These are phyloP conservation scores for Canariomyces notabilis DNA, from an alignment of 2,329 filamentous ascomycete species.

Conservation along the genomic window DNA sequence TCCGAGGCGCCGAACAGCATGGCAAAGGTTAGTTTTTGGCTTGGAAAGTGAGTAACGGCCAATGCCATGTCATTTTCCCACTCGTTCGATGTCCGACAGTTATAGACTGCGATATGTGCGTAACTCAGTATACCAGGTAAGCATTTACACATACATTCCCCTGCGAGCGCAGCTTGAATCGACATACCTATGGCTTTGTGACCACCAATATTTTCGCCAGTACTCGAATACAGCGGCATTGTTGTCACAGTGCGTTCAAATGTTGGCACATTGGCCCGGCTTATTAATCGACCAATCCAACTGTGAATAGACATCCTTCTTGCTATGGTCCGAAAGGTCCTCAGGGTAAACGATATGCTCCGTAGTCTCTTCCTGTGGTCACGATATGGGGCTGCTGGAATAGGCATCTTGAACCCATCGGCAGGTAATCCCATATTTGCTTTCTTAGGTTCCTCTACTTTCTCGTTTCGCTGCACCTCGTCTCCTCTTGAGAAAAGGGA, in stretches of 20 bases:
- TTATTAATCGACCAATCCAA: slow-evolving; percentile 24
- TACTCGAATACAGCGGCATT: slow-evolving; percentile 3
- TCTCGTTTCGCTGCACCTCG: too few species aligned
- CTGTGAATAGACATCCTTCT: slow-evolving; percentile 20
- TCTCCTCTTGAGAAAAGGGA: too few species aligned
- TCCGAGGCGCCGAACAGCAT: slow-evolving; percentile 24
- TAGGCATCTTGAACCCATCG: background rate
- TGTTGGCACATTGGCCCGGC: slow-evolving; percentile 23
- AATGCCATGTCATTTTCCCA: slow-evolving; percentile 27
- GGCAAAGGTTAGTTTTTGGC: slow-evolving; percentile 20
- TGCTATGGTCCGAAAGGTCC: slow-evolving; percentile 18
- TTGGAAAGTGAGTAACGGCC: slow-evolving; percentile 26
- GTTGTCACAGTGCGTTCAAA: slow-evolving; percentile 16
- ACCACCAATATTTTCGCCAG: background rate
- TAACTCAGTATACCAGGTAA: background rate
- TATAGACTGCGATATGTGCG: slow-evolving; percentile 21
- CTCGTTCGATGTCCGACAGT: slow-evolving; percentile 26
- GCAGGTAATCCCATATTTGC: too few species aligned
- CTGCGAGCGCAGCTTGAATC: too few species aligned
- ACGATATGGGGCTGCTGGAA: background rate
- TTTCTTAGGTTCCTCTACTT: too few species aligned
- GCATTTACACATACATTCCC: too few species aligned
- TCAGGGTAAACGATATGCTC: slow-evolving; percentile 21
- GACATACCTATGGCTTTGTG: background rate
- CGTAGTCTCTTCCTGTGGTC: slow-evolving; percentile 9